These are phyloP conservation scores for Saccharomycopsis oosterbeekiorum DNA, from an alignment of 805 yeast genomes.

Conservation along the genomic window DNA sequence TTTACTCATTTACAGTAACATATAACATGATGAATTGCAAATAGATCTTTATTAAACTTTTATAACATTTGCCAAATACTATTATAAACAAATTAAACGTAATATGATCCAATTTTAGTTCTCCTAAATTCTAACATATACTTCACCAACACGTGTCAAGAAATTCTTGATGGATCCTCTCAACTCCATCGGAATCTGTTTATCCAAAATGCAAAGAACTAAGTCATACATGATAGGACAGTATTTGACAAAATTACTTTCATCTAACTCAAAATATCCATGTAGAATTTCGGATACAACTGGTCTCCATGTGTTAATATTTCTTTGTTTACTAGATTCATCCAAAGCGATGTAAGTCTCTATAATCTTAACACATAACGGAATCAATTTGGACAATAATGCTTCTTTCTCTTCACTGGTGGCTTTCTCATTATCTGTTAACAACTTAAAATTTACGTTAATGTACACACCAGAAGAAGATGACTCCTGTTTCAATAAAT, in stretches of 20 bases:
- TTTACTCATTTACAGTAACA: no score
- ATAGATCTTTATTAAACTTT: no score
- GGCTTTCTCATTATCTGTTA: slow-evolving; percentile 52
- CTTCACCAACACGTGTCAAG: slow-evolving; percentile 45
- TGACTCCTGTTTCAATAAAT: slow-evolving; percentile 83
- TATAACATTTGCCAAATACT: no score
- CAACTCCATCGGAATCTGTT: slow-evolving; percentile 50
- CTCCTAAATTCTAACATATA: slow-evolving; percentile 26
- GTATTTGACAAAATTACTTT: slow-evolving; percentile 51
- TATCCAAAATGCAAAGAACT: slow-evolving; percentile 49
- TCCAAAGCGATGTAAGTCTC: slow-evolving; percentile 62
- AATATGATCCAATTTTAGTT: background rate
- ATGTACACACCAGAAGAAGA: slow-evolving; percentile 82
- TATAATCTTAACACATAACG: slow-evolving; percentile 63
- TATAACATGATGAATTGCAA: background rate
- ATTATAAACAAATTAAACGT: no score
- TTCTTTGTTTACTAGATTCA: slow-evolving; percentile 66
- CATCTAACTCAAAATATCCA: slow-evolving; percentile 71
- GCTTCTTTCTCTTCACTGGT: slow-evolving; percentile 37
- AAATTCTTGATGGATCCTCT: slow-evolving; percentile 52
- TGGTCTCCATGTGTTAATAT: slow-evolving; percentile 81
- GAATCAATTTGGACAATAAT: slow-evolving; percentile 37
- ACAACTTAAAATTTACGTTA: slow-evolving; percentile 68
- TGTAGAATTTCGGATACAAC: slow-evolving; percentile 82
- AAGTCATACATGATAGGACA: slow-evolving; percentile 53